These are phyloP conservation scores for Penicillium olsonii DNA, from an alignment of 2,329 filamentous ascomycete genomes.

Conservation along the genomic window DNA sequence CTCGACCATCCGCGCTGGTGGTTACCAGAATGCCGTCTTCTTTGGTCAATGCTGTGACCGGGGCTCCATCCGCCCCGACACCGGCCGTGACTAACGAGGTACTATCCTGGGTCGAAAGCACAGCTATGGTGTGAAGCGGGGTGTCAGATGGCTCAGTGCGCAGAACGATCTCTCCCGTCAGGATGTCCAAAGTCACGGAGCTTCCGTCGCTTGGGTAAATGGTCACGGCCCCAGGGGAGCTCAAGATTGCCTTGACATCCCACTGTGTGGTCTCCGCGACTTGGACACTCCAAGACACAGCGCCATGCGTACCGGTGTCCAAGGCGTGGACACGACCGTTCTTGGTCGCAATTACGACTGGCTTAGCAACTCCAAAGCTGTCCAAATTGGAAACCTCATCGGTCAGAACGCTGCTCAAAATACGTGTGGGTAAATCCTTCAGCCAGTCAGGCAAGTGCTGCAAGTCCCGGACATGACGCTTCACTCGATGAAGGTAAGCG, in stretches of 20 bases:
- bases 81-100: slow-evolving; percentile 29
- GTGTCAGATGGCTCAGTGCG: slow-evolving; percentile 23
- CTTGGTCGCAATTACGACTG: slow-evolving; percentile 76
- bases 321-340: slow-evolving; percentile 79
- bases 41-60: slow-evolving; percentile 30
- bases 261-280: slow-evolving; percentile 64
- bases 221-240: slow-evolving; percentile 61
- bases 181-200: slow-evolving; percentile 54
- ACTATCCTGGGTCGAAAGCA: slow-evolving; percentile 26
- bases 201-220: slow-evolving; percentile 64
- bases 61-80: slow-evolving; percentile 38
- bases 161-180: slow-evolving; percentile 45
- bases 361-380: slow-evolving; percentile 84
- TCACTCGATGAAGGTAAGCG: slow-evolving; percentile 87
- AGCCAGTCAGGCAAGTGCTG: slow-evolving; percentile 71
- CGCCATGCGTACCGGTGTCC: slow-evolving; percentile 72
- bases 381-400: slow-evolving; percentile 55
- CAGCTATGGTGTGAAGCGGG: slow-evolving; percentile 35
- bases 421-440: slow-evolving; percentile 65
- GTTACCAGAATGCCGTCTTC: slow-evolving; percentile 43
- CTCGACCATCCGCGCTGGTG: slow-evolving; percentile 41
- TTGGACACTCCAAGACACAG: slow-evolving; percentile 73
- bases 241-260: slow-evolving; percentile 67
- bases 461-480: slow-evolving; percentile 77
- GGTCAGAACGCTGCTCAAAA: slow-evolving; percentile 64